phyloP scores from a whole-genome alignment of 176 grass and related monocot species.

The Paspalum vaginatum region DNA sequence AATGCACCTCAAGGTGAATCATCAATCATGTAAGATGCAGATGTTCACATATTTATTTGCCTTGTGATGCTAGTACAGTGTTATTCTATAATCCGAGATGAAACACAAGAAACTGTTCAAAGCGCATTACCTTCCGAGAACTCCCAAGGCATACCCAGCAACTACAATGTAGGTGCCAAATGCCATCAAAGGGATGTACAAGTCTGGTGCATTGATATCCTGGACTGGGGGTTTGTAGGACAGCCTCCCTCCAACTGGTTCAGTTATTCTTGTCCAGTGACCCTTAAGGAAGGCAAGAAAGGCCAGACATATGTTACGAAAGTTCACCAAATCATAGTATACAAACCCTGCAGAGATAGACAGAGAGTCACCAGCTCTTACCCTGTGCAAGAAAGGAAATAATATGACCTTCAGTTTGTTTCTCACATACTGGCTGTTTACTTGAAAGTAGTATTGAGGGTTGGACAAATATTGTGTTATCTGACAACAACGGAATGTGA shows the following conservation, averaged over 20 bases:
- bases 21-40: not conserved
- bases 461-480: constrained; percentile 71
- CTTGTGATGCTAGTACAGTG: not conserved
- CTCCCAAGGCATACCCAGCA: constrained; percentile 61
- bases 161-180: constrained; percentile 75
- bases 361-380: constrained; percentile 32
- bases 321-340: not conserved
- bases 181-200: constrained; percentile 88
- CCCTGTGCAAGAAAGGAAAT: constrained; percentile 82
- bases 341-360: not conserved
- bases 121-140: constrained; percentile 51
- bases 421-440: constrained; percentile 82
- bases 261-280: constrained; percentile 88
- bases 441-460: constrained; percentile 93
- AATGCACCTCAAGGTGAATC: constrained; percentile 6
- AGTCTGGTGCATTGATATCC: constrained; percentile 91
- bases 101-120: not conserved
- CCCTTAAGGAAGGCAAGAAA: constrained; percentile 56
- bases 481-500: constrained; percentile 34
- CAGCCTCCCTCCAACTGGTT: constrained; percentile 75
- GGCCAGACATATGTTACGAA: not conserved
- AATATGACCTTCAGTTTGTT: constrained; percentile 88
- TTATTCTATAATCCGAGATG: not conserved
- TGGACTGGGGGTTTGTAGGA: constrained; percentile 87
- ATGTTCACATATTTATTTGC: not conserved